Percentiles rank a stretch among this genome's conserved stretches.
phyloP scores from a whole-genome alignment of 2,329 filamentous ascomycete species.

The Cordyceps cateniannulata region DNA sequence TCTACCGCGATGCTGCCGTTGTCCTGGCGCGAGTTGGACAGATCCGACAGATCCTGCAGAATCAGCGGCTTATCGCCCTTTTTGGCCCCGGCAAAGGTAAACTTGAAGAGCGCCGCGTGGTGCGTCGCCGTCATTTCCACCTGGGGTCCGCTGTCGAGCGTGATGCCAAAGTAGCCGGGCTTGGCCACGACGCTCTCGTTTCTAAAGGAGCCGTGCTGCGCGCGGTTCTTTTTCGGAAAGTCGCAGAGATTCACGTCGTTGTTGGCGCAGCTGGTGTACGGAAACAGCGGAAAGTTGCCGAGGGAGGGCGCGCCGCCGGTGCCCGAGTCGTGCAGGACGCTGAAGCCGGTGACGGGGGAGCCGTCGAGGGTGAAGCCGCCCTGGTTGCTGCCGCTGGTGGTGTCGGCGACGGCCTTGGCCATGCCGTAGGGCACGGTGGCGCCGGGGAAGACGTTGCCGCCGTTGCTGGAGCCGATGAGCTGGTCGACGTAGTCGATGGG shows the following conservation, averaged over 20 bases:
- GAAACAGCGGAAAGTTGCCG: conserved; percentile 68
- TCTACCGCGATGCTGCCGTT: conserved; percentile 53
- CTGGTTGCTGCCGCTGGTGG: conserved; percentile 45
- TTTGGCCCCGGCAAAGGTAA: conserved; percentile 48
- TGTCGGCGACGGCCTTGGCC: conserved; percentile 53
- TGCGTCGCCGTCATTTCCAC: conserved; percentile 63
- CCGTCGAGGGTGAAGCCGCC: conserved; percentile 50
- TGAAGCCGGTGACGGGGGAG: conserved; percentile 46
- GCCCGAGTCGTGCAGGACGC: conserved; percentile 52
- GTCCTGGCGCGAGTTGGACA: conserved; percentile 52
- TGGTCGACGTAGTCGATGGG: conserved; percentile 27
- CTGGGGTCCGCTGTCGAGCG: conserved; percentile 48
- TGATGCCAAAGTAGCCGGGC: conserved; percentile 61
- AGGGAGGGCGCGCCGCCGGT: conserved; percentile 55
- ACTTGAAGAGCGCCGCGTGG: conserved; percentile 59
- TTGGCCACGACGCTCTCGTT: conserved; percentile 46
- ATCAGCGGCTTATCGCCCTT: conserved; percentile 47
- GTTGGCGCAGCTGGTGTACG: conserved; percentile 54
- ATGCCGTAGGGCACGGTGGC: conserved; percentile 41
- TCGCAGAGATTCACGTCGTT: conserved; percentile 57
- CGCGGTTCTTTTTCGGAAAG: conserved; percentile 45
- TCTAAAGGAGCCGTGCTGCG: conserved; percentile 36
- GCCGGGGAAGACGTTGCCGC: conserved; percentile 38
- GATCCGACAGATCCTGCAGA: conserved; percentile 58
- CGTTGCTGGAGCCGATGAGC: conserved; percentile 36